Evolutionary conservation across 345 rosid species (phyloP), one percentile per base, ranked within the genome.

Genomic region (Eucalyptus dawsonii): DNA sequence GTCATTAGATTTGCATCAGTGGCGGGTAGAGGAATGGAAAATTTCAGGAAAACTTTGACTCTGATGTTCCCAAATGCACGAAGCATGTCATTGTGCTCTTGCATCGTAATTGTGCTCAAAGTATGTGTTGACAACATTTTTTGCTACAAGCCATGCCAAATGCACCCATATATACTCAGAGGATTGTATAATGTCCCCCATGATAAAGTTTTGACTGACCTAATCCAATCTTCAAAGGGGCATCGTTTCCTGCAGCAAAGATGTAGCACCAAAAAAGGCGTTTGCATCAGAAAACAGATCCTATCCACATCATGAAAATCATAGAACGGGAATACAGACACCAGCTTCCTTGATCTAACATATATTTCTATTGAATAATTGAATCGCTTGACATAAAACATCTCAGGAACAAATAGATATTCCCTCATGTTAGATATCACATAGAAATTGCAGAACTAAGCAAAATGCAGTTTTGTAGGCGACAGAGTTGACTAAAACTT

Each of bases 161-260:
- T 83, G 51, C 87, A 13, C 51, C 29, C 7, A 25, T 42, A 47
- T 24, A 85, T 14, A 27, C 87, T 42, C 67, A 25, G 14, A 34
- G 51, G 87, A 85, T 85, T 25, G 31, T 14, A 85, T 85, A 45
- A 42, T 47, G 47, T 85, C 87, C 2, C 15, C 87, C 72, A 4
- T 29, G 72, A 62, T 62, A 76, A 88, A 17, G 12, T n/a, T 87
- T 49, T 54, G 47, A 22, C 51, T 86, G 91, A 93, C 95, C 95
- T 87, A 93, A 86, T 90, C 91, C 93, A 6, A 93, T 72, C 91
- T 87, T 62, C 90, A 90, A 16, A 50, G 17, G 27, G 86, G 11
- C n/a, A 11, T 51, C 42, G 11, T 76, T 4, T 86, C 90, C 96
- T 93, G 93, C 88, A 88, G 90, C 51, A 80, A 50, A 47, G 42